phyloP scores from a whole-genome alignment of 768 basidiomycete species.

The Suillus subalutaceus region DNA sequence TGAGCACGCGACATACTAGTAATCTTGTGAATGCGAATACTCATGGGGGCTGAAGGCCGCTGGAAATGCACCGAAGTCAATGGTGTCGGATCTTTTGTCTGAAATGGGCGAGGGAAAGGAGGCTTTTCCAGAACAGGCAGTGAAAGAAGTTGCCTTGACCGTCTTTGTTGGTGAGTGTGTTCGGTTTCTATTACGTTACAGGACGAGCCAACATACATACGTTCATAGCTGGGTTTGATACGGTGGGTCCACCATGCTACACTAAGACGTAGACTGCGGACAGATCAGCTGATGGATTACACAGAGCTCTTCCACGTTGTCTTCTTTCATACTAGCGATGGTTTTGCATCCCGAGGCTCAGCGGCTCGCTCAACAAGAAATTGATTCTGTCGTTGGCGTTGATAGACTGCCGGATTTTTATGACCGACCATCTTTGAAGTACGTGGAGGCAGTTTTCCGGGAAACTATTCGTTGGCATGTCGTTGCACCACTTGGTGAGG shows the following conservation, averaged over 20 bases:
- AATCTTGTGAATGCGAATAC: neutral
- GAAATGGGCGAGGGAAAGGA: conserved; percentile 19
- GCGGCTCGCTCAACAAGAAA: conserved; percentile 32
- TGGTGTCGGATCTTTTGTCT: conserved; percentile 32
- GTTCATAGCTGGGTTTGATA: conserved; percentile 29
- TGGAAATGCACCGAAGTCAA: conserved; percentile 28
- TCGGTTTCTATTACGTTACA: neutral
- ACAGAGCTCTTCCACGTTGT: conserved; percentile 27
- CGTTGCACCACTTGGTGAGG: conserved; percentile 32
- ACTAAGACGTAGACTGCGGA: neutral
- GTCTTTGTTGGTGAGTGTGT: conserved; percentile 31
- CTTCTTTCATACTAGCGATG: conserved; percentile 32
- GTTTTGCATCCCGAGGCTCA: conserved; percentile 34
- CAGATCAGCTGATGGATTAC: neutral
- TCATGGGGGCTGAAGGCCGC: conserved; percentile 18
- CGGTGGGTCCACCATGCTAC: conserved; percentile 17
- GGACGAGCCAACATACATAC: neutral
- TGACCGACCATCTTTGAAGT: conserved; percentile 28
- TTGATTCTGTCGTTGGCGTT: conserved; percentile 25
- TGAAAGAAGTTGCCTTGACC: conserved; percentile 32
- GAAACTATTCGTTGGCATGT: conserved; percentile 38
- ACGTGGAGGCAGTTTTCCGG: conserved; percentile 33
- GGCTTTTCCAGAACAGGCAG: conserved; percentile 22
- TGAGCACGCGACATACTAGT: conserved; percentile 12
- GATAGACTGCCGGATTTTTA: conserved; percentile 27